phyloP scores from a whole-genome alignment of 2,329 filamentous ascomycete species.

The Talaromyces sp. region DNA sequence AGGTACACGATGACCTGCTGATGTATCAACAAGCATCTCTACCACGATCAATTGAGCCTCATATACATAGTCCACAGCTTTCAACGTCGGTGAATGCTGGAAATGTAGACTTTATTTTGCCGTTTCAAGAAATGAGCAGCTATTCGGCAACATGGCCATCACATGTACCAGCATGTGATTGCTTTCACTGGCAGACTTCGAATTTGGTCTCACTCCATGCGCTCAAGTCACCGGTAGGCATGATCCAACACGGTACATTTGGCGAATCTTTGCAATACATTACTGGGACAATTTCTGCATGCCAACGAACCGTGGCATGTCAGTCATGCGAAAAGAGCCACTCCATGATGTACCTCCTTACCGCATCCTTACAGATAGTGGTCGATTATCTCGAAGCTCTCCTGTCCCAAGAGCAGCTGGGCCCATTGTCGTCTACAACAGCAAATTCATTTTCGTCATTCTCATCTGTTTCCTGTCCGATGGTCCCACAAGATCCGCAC shows the following conservation, averaged over 20 bases:
- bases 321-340: slow-evolving; percentile 17
- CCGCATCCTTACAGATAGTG: slow-evolving; percentile 17
- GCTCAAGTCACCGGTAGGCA: not conserved
- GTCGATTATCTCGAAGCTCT: slow-evolving; percentile 6
- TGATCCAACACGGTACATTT: not conserved
- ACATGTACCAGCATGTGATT: slow-evolving; percentile 4
- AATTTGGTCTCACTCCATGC: slow-evolving; percentile 16
- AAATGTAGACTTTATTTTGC: not conserved
- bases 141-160: slow-evolving; percentile 1
- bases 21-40: not conserved
- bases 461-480: not conserved
- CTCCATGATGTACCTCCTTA: slow-evolving; percentile 10
- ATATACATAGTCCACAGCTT: slow-evolving; percentile 1
- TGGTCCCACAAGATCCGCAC: not conserved
- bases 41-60: not conserved
- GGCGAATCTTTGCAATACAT: slow-evolving; percentile 11
- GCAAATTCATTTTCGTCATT: not conserved
- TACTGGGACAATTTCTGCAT: slow-evolving; percentile 5
- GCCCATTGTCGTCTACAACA: not conserved
- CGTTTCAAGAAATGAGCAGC: not conserved
- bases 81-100: not conserved
- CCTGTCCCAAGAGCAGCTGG: not conserved
- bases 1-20: slow-evolving; percentile 1
- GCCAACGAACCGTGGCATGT: slow-evolving; percentile 13
- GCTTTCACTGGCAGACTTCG: slow-evolving; percentile 16